phyloP scores from a whole-genome alignment of 441 rosid species.

The Rhodomyrtus psidioides region DNA sequence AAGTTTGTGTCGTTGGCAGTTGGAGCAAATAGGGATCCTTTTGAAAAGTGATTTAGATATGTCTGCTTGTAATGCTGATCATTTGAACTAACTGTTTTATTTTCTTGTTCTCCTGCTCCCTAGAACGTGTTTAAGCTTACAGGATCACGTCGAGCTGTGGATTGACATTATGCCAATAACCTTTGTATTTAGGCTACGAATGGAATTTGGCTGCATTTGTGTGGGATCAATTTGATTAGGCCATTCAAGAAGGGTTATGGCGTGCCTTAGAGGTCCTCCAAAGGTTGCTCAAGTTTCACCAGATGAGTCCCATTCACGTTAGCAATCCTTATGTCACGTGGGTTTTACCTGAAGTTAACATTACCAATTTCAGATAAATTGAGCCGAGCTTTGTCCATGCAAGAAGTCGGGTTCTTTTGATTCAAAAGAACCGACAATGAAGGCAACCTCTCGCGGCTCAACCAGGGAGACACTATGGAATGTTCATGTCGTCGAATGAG shows the following conservation, averaged over 20 bases:
- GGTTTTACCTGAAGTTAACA: not conserved
- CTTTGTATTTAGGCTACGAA: not conserved
- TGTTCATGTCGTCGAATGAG: not conserved
- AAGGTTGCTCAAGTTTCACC: not conserved
- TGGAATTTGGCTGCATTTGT: not conserved
- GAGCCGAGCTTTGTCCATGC: not conserved
- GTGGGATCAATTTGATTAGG: not conserved
- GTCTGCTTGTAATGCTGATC: not conserved
- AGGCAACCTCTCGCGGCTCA: not conserved
- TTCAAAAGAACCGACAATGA: not conserved
- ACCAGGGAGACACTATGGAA: not conserved
- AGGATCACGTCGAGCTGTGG: not conserved
- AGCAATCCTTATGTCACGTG: not conserved
- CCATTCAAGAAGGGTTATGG: not conserved
- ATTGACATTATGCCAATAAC: not conserved
- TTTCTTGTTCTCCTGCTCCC: not conserved
- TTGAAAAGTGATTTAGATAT: not conserved
- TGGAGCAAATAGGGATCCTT: not conserved
- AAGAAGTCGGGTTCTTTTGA: not conserved
- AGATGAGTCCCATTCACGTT: not conserved
- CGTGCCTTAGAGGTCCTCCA: not conserved
- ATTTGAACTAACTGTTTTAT: not conserved
- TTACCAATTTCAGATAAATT: not conserved
- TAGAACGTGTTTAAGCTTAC: not conserved
- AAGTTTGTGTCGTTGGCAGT: not conserved